Evolutionary conservation across 139 green algal genomes (phyloP), one percentile per base, ranked within the genome.

Genomic region (Volvox africanus): DNA sequence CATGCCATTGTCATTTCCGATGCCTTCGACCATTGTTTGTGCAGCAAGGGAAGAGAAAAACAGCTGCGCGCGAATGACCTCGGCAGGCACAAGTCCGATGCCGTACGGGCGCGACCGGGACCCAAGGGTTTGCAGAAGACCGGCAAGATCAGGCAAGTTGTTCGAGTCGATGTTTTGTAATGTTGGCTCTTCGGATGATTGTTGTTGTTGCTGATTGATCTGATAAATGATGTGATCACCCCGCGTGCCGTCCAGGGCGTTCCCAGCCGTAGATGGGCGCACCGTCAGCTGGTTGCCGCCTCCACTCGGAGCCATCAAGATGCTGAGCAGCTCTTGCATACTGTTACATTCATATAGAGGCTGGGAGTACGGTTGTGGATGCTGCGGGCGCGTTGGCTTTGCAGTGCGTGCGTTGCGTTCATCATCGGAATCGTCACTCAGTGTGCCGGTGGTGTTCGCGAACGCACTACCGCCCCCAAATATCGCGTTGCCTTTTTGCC

Each of bases 41-140:
- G 76, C 30, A 19, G 76, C 76, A 24, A 82, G 32, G 32, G 76
- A 30, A 20, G 30, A 55, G 13, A 81, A 55, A 35, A 55, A n/a
- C 24, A 86, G 44, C 80, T 86, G 80, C 22, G 80, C 80, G 50
- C 28, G 26, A n/a, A 86, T 86, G 80, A 86, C 50, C 24, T 86
- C 80, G 28, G 44, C 11, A 2, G 80, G 50, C 50, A 86, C 80
- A n/a, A 86, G 50, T 28, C 80, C 80, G 1, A 86, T 44, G 50
- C 80, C 80, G 80, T 86, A 86, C 80, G 80, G 80, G 12, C 80
- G 80, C 26, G 80, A 86, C 11, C 50, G 80, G 14, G 80, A 86
- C 30, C 28, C 28, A 37, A 86, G 80, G 80, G 80, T 86, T n/a
- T 71, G 30, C 3, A 86, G 50, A 17, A 86, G 50, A 55, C 80